Conservation (phyloP, 352 stramenopile species). For the Phytophthora agathidicida region DNA sequence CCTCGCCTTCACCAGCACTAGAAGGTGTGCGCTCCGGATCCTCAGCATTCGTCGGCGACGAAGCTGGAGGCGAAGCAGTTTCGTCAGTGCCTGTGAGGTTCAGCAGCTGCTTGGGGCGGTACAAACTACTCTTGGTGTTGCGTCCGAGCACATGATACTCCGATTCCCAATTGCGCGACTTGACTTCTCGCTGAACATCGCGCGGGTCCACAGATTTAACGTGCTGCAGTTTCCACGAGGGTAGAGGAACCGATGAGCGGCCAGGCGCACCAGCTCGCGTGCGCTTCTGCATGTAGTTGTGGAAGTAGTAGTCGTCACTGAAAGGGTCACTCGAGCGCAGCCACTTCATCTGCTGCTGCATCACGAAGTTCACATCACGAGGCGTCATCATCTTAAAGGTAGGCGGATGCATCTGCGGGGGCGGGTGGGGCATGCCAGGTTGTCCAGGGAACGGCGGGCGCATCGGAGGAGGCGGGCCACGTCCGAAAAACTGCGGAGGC, state of each 20-base stretch:
- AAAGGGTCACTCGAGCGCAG: conserved; percentile 87
- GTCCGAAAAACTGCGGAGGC: conserved; percentile 28
- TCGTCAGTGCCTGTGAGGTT: conserved; percentile 41
- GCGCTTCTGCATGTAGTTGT: conserved; percentile 86
- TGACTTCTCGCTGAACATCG: conserved; percentile 65
- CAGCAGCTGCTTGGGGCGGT: conserved; percentile 74
- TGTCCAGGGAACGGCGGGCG: conserved; percentile 30
- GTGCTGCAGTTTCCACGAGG: conserved; percentile 86
- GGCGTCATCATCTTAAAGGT: conserved; percentile 88
- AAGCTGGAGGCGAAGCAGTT: conserved; percentile 10
- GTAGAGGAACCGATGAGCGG: conserved; percentile 54
- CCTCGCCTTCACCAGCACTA: conserved; percentile 10
- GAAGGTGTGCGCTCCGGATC: conserved; percentile 29
- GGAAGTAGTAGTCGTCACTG: conserved; percentile 90
- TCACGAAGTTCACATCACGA: conserved; percentile 85
- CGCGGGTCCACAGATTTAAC: conserved; percentile 74
- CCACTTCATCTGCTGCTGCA: conserved; percentile 89
- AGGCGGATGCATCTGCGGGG: conserved; percentile 49
- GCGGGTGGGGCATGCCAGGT: conserved; percentile 25
- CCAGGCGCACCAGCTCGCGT: conserved; percentile 40
- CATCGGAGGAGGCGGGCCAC: conserved; percentile 32
- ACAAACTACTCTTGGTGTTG: conserved; percentile 81
- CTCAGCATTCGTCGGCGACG: conserved; percentile 12
- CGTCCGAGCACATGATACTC: conserved; percentile 79
- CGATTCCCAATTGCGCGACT: conserved; percentile 76